Base-by-base conservation (phyloP, 306 rosid species). In the Casuarina glauca region DNA sequence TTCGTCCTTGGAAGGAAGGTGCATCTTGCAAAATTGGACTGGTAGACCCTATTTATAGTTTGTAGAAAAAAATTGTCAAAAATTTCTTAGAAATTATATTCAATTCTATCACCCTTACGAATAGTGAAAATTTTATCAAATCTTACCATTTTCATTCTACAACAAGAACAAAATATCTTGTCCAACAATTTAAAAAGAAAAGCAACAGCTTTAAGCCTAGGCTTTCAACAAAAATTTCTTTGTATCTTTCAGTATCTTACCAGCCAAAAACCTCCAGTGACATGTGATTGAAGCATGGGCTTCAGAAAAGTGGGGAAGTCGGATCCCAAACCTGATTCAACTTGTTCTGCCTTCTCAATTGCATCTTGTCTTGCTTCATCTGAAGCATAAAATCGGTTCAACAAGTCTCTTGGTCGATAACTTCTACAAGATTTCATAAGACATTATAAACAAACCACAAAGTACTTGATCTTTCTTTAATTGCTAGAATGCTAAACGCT, bases 241-340 rank as follows among this genome's bases (percentile, higher is more conserved):
- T 5, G 58, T 46, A 41, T 45, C 19, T 35, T 13, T 48, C 35
- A 57, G n/a, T 0, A n/a, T 51, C 79, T 70, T 78, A 88, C 91
- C 84, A 88, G 86, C 89, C 91, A 88, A 70, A 88, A 88, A 54
- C 91, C 91, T 20, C 91, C 89, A 11, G 84, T 78, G 61, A 85
- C 89, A 67, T 88, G 91, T 36, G 91, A 88, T 32, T 83, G 87
- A 12, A 85, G 84, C 91, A 88, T 85, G 60, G 91, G 82, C 69
- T 88, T 88, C 17, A 88, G 67, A 70, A 88, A 77, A 9, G 72
- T 81, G 9, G 86, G 89, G 58, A 52, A 77, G 12, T 75, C 71
- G 39, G 91, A 69, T 43, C 80, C 88, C 66, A 88, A 63, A 42
- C 74, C 72, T 3, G 86, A 53, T 74, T 78, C 80, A 63, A 88